phyloP scores from a whole-genome alignment of 192 early-diverging fungal genomes.

The Bifiguratus adelaidae region DNA sequence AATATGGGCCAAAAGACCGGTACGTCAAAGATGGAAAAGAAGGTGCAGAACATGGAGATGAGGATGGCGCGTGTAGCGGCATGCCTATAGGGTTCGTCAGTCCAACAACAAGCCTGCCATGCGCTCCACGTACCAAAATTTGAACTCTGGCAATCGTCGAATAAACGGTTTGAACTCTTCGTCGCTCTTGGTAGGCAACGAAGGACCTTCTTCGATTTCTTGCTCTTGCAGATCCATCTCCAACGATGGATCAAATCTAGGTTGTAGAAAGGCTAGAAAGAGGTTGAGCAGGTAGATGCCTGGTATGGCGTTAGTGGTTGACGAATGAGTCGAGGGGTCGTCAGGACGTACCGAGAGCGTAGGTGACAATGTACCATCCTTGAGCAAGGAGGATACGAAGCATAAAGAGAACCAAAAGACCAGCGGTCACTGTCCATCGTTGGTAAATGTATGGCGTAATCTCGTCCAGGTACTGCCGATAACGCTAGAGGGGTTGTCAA shows the following conservation, averaged over 20 bases:
- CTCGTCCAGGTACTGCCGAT: slow-evolving; percentile 73
- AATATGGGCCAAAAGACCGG: slow-evolving; percentile 99
- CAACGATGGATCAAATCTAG: slow-evolving; percentile 90
- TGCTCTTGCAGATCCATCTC: slow-evolving; percentile 55
- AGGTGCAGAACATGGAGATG: slow-evolving; percentile 78
- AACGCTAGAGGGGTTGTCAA: slow-evolving; percentile 36
- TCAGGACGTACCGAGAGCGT: slow-evolving; percentile 22
- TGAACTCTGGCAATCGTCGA: slow-evolving; percentile 93
- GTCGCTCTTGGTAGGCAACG: slow-evolving; percentile 75
- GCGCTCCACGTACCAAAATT: slow-evolving; percentile 74
- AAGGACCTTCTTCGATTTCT: slow-evolving; percentile 48
- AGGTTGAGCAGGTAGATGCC: slow-evolving; percentile 94
- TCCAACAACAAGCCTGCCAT: neutral
- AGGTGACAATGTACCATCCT: slow-evolving; percentile 93
- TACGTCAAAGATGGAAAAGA: slow-evolving; percentile 84
- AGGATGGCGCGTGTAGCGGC: slow-evolving; percentile 70
- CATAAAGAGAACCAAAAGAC: slow-evolving; percentile 55
- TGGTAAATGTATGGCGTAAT: slow-evolving; percentile 62
- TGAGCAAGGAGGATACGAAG: slow-evolving; percentile 70
- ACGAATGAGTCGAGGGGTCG: neutral
- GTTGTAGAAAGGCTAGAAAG: slow-evolving; percentile 91
- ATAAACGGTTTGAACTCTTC: slow-evolving; percentile 98
- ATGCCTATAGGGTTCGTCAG: slow-evolving; percentile 38
- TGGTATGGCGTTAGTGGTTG: slow-evolving; percentile 14
- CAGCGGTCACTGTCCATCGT: slow-evolving; percentile 66